Base-by-base conservation (phyloP, 2,329 filamentous ascomycete genomes). In the Alternaria panax region DNA sequence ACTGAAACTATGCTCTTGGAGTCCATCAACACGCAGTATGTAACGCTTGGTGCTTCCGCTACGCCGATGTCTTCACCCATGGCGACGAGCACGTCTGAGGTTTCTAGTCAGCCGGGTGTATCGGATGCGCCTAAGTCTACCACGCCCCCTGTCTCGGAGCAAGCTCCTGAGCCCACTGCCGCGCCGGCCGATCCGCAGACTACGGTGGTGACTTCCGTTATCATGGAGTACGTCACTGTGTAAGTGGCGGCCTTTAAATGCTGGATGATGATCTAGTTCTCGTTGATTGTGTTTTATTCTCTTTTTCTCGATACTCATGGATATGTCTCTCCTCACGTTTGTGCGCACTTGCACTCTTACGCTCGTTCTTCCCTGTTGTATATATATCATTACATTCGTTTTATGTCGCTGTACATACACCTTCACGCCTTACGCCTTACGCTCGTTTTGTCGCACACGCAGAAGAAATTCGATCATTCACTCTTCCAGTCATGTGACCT, bases 181-280 rank as follows among this genome's bases (percentile, higher is more conserved):
- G 30, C 52, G 16, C 45, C 57, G 0, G 57, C 62, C 24, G 57
- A 51, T 12, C 66, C 57, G 9, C 50, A 32, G 1, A 69, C 66
- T 6, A 56, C 57, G 12, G 50, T 62, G 12, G 54, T 69, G 27
- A 69, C 67, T 3, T 68, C 67, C 0, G 18, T 67, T 4, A 27
- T 68, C 20, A 42, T 63, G 28, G 56, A 67, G 60, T 69, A 68
- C 30, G 60, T 64, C 12, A 69, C 65, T 1, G 58, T 67, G 16
- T 55, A 42, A 40, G 1, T 6, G 16, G 14, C 12, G 8, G 18
- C 0, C 16, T n/a, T 14, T n/a, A 3, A 18, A n/a, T n/a, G 18
- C 18, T 28, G 9, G 2, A 9, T 8, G 4, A 42, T 12, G 18
- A 14, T 12, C 14, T 42, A 18, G 14, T 42, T 30, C 9, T 30